Conservation (phyloP, 306 rosid species). For the Crataegus laevigata region DNA sequence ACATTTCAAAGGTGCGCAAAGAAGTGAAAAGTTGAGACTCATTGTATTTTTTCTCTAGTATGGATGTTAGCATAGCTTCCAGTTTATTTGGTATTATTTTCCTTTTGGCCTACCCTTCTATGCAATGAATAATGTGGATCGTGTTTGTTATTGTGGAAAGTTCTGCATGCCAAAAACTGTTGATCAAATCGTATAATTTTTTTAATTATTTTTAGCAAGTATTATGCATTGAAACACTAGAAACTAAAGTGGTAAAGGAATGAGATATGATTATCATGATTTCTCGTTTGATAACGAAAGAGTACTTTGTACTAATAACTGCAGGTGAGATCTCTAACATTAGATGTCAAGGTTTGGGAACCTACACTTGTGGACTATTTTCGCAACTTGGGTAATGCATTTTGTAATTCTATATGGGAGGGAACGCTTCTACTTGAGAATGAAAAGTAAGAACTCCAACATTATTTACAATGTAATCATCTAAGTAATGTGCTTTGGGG, state of each 20-base stretch:
- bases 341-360: conserved; percentile 95
- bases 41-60: background rate
- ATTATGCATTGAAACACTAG: background rate
- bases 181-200: background rate
- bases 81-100: background rate
- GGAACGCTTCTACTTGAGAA: conserved; percentile 50
- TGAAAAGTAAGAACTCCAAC: conserved; percentile 42
- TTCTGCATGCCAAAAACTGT: background rate
- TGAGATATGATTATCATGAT: background rate
- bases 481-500: background rate
- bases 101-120: background rate
- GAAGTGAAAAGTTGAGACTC: conserved; percentile 6
- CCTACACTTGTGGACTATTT: conserved; percentile 74
- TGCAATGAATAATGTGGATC: background rate
- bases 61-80: background rate
- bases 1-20: conserved; percentile 73
- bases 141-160: background rate
- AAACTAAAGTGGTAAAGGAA: background rate
- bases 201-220: background rate
- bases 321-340: conserved; percentile 91
- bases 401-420: conserved; percentile 89
- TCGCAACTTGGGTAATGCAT: conserved; percentile 79
- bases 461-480: background rate
- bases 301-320: conserved; percentile 21
- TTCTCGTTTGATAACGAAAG: background rate